phyloP scores from a whole-genome alignment of 495 filamentous ascomycete genomes.

The Aspergillus campestris region DNA sequence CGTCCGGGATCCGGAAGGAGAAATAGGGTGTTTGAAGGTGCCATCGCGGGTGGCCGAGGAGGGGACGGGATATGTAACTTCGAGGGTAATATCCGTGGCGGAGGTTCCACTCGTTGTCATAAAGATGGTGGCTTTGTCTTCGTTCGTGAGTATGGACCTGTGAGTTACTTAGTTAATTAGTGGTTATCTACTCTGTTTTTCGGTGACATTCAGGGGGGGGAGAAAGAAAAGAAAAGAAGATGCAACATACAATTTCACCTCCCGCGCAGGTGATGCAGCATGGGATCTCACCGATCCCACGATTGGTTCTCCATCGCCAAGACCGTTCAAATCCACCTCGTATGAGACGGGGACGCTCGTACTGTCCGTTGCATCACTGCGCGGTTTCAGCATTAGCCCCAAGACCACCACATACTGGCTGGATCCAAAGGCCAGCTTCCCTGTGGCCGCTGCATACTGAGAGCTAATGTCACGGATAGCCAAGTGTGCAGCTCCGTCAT shows the following conservation, averaged over 20 bases:
- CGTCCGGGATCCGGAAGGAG: background rate
- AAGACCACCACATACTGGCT: conserved; percentile 1
- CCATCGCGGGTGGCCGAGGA: conserved; percentile 1
- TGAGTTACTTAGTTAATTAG: background rate
- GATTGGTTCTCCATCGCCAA: background rate
- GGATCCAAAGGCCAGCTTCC: background rate
- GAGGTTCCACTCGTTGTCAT: background rate
- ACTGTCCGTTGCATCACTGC: background rate
- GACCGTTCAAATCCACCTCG: background rate
- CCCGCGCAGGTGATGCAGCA: background rate
- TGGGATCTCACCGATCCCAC: background rate
- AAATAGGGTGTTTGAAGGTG: conserved; percentile 3
- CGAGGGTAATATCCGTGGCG: background rate
- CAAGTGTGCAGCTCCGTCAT: background rate
- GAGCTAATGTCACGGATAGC: background rate
- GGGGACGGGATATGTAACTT: conserved; percentile 4
- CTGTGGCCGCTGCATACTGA: background rate
- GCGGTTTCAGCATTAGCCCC: background rate
- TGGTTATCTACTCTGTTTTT: background rate
- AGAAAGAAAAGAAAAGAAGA: background rate
- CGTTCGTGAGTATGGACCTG: background rate
- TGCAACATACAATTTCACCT: background rate
- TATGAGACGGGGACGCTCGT: background rate
- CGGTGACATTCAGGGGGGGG: background rate
- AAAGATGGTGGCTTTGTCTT: conserved; percentile 1